Base-by-base conservation (phyloP, 208 protist genomes). In the Leptomonas seymouri region DNA sequence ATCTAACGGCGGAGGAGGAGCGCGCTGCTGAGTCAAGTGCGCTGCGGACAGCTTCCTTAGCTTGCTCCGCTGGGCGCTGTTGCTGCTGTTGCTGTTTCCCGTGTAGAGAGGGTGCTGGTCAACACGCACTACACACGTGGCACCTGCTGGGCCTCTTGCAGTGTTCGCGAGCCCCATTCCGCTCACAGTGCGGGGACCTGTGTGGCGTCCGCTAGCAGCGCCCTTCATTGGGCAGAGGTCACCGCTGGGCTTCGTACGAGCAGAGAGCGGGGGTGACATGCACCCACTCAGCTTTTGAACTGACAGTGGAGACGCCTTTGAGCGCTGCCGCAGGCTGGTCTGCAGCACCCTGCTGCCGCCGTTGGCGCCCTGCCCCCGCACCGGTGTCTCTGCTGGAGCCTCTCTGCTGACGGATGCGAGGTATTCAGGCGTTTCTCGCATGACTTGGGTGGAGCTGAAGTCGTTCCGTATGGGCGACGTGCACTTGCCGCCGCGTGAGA, bases 31-130 rank as follows among this genome's bases (percentile, higher is more conserved):
- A 2, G 30, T 5, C 21, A 34, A 2, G n/a, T 20, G 34, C 15
- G 5, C 25, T 21, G 4, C 9, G 6, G 6, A 15, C n/a, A 16
- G 34, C 9, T 39, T 39, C 34, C 3, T 9, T 12, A 39, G 34
- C 34, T n/a, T n/a, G n/a, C 50, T 31, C 6, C 50, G 8, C 50
- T 5, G 9, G 27, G 31, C 41, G 30, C 42, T 28, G 9, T 14
- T 4, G 11, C 23, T 53, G 67, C 36, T 50, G 23, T 30, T 30
- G 4, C 27, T 54, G 20, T 25, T 64, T 36, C 70, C 70, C 7
- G 61, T 21, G 56, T 66, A 76, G 39, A 76, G 56, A 11, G 71
- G 71, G n/a, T 71, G 71, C 45, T 59, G 71, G n/a, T 21, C 25
- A 1, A 23, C 45, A 16, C 31, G 15, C 56, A 57, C 56, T 0